A percentile compares a stretch with the other conserved stretches of the same genome.
Evolutionary conservation across 306 rosid species (phyloP).

Genomic region (Cicer cuneatum): DNA sequence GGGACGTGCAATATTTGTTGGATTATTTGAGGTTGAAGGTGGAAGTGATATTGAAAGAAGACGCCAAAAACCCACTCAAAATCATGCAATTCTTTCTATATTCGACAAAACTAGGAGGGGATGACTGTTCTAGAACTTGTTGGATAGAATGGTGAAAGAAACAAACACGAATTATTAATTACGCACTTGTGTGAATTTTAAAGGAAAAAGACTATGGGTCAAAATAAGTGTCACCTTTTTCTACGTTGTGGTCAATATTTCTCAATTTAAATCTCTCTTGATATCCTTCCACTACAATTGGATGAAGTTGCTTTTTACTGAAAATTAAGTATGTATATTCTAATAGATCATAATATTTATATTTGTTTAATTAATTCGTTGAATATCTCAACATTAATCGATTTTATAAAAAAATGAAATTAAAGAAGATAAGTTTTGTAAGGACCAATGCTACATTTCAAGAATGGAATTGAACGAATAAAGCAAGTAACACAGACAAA

Average conservation of each 20-base stretch:
- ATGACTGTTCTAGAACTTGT: slow-evolving; percentile 58
- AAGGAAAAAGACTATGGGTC: slow-evolving; percentile 40
- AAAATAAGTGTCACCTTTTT: slow-evolving; percentile 57
- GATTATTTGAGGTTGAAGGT: slow-evolving; percentile 54
- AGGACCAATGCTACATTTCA: slow-evolving; percentile 59
- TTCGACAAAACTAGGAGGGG: slow-evolving; percentile 51
- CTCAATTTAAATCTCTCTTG: background rate
- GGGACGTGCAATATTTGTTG: slow-evolving; percentile 56
- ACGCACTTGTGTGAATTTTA: slow-evolving; percentile 34
- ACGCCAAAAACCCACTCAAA: slow-evolving; percentile 77
- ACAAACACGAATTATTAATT: slow-evolving; percentile 35
- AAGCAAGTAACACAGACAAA: slow-evolving; percentile 55
- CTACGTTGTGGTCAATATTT: slow-evolving; percentile 26
- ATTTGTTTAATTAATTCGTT: too few relatives aligned
- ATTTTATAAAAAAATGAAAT: slow-evolving; percentile 32
- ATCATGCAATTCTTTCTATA: slow-evolving; percentile 68
- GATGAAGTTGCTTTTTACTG: too few relatives aligned
- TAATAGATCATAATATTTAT: too few relatives aligned
- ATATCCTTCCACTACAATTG: too few relatives aligned
- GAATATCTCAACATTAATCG: background rate
- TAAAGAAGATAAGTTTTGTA: slow-evolving; percentile 55
- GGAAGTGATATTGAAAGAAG: slow-evolving; percentile 55
- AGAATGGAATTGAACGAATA: slow-evolving; percentile 53
- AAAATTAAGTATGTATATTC: too few relatives aligned
- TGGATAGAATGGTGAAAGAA: slow-evolving; percentile 42